Evolutionary conservation across 2,329 filamentous ascomycete genomes (phyloP), one percentile per base, ranked within the genome.

Genomic region (Seiridium unicorne): DNA sequence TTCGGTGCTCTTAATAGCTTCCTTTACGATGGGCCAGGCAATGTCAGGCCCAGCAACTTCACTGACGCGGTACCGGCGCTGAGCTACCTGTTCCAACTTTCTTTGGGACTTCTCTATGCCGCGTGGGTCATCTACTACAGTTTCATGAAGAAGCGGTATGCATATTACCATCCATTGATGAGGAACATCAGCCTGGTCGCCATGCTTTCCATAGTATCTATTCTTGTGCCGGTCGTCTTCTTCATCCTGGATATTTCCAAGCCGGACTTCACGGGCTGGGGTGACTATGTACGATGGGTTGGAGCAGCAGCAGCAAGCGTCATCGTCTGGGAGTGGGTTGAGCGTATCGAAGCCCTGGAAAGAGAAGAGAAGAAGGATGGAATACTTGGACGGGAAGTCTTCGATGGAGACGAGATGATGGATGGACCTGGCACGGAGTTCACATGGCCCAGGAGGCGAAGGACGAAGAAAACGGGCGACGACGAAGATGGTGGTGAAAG

Each of bases 251-350:
- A 97, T 71, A 93, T 97, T 54, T 89, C 89, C 7, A 89, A 94
- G 68, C 89, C 92, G 34, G 88, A 92, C 62, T 89, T 97, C 62
- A 91, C 91, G 44, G 92, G 90, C 7, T 97, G 93, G 93, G 93
- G 93, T 70, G 93, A 96, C 70, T 97, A 97, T 70, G 93, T 97
- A 51, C 84, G 93, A 69, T 97, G 93, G 93, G 93, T 97, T n/a
- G 93, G 93, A 53, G 93, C 93, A 1, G 93, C 93, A 0, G 93
- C 93, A 1, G 93, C 93, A 35, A 96, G 92, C 75, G 93, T 97
- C n/a, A 91, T 97, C 31, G 93, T 97, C 2, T 97, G 93, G 93
- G 93, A 97, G 74, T 97, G 93, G 93, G 93, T 97, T 3, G 93
- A 97, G 74, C 85, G 93, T 34, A 97, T 97, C 54, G 93, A 97